Conservation (phyloP, 1,284 basidiomycete genomes). For the Trametes sp. region DNA sequence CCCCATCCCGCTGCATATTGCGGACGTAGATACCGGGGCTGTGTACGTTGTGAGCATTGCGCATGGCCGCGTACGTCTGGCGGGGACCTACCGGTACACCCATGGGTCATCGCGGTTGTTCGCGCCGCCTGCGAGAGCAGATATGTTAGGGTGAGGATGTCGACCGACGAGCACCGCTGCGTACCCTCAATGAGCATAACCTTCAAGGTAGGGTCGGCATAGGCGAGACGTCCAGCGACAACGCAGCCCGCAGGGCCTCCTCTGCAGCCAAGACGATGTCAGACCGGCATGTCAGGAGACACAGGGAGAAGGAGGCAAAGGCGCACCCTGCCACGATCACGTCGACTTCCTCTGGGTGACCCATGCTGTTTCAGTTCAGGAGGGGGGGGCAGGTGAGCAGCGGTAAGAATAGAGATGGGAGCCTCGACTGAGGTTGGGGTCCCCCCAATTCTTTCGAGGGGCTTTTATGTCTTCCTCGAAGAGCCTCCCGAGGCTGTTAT, state of each 20-base stretch:
- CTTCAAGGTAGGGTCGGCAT: slow-evolving; percentile 74
- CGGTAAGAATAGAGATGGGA: slow-evolving; percentile 33
- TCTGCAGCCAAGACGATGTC: slow-evolving; percentile 47
- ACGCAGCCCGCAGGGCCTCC: slow-evolving; percentile 76
- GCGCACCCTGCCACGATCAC: slow-evolving; percentile 65
- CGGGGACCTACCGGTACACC: slow-evolving; percentile 61
- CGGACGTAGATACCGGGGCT: slow-evolving; percentile 73
- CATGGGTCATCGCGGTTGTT: slow-evolving; percentile 80
- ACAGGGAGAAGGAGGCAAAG: slow-evolving; percentile 3
- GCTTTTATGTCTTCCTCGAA: slow-evolving; percentile 32
- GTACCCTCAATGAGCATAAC: slow-evolving; percentile 80
- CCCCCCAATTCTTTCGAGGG: slow-evolving; percentile 23
- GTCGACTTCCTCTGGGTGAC: slow-evolving; percentile 76
- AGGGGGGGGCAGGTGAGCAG: slow-evolving; percentile 28
- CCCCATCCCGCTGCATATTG: slow-evolving; percentile 74
- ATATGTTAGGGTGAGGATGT: too few species aligned
- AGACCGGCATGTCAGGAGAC: slow-evolving; percentile 14
- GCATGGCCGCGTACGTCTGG: background rate
- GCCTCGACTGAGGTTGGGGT: slow-evolving; percentile 34
- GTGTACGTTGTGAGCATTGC: background rate
- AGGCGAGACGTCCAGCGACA: slow-evolving; percentile 72
- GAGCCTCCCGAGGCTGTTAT: slow-evolving; percentile 19
- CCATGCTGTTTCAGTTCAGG: slow-evolving; percentile 41
- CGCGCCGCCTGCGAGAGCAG: slow-evolving; percentile 56
- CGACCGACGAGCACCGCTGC: background rate